Evolutionary conservation across 306 rosid genomes (phyloP).

Genomic region (Sophora flavescens): DNA sequence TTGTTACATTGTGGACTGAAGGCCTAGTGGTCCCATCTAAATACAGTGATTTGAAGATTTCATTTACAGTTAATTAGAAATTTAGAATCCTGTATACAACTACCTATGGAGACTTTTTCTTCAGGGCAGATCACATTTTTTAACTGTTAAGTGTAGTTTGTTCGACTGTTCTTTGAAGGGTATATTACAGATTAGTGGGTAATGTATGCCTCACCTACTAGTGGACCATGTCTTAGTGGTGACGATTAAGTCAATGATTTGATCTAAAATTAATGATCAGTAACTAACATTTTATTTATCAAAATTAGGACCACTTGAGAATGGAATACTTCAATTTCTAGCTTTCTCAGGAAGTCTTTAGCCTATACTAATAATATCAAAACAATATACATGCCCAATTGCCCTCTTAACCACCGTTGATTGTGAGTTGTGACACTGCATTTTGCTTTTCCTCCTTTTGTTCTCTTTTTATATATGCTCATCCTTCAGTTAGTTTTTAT

Average conservation of each 20-base stretch:
- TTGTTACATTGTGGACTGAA: too few relatives aligned
- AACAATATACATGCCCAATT: slow-evolving; percentile 22
- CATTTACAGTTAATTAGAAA: slow-evolving; percentile 8
- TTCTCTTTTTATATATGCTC: background rate
- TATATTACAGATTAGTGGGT: slow-evolving; percentile 31
- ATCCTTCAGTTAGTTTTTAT: background rate
- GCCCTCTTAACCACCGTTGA: slow-evolving; percentile 40
- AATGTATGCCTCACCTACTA: slow-evolving; percentile 35
- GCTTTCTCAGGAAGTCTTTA: background rate
- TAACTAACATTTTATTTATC: slow-evolving; percentile 33
- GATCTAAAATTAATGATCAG: slow-evolving; percentile 18
- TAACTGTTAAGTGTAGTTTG: slow-evolving; percentile 16
- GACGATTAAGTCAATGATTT: slow-evolving; percentile 47
- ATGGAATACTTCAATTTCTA: slow-evolving; percentile 22
- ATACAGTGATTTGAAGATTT: slow-evolving; percentile 13
- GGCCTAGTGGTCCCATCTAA: background rate
- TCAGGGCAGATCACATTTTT: background rate
- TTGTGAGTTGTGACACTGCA: background rate
- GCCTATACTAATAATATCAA: slow-evolving; percentile 12
- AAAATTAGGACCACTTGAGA: slow-evolving; percentile 32
- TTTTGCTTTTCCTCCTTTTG: background rate
- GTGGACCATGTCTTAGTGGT: slow-evolving; percentile 40
- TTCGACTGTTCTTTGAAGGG: slow-evolving; percentile 1
- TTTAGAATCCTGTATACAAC: slow-evolving; percentile 5
- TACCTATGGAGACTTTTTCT: background rate